Percentiles rank a stretch among this genome's conserved stretches.
phyloP scores from a whole-genome alignment of 495 filamentous ascomycete genomes.

The Amphirosellinia nigrospora region DNA sequence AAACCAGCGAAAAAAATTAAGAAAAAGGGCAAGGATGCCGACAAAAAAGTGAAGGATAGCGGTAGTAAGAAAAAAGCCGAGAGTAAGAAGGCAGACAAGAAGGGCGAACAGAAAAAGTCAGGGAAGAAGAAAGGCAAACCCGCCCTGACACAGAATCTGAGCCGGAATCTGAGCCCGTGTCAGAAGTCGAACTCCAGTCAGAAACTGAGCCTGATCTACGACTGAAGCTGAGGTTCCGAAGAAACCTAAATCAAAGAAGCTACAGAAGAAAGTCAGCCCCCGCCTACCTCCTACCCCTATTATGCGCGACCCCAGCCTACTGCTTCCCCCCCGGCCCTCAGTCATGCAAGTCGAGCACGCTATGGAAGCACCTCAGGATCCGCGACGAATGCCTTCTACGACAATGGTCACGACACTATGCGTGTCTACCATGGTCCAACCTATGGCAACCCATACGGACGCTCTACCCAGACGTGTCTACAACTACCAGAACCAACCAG shows the following conservation, averaged over 20 bases:
- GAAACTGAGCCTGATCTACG: constrained; percentile 24
- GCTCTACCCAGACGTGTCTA: constrained; percentile 34
- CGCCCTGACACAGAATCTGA: too few species aligned
- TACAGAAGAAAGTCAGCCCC: constrained; percentile 19
- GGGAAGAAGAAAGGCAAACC: constrained; percentile 26
- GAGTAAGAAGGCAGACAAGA: constrained; percentile 24
- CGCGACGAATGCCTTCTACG: constrained; percentile 58
- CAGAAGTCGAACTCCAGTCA: constrained; percentile 21
- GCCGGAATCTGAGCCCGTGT: constrained; percentile 21
- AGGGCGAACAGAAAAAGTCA: constrained; percentile 22
- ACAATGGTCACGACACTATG: constrained; percentile 45
- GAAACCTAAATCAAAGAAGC: constrained; percentile 14
- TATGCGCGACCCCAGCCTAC: constrained; percentile 35
- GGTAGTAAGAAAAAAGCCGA: constrained; percentile 21
- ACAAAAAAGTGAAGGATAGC: constrained; percentile 16
- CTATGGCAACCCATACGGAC: constrained; percentile 51
- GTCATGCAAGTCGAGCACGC: constrained; percentile 52
- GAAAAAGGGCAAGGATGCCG: constrained; percentile 17
- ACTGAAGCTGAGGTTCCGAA: constrained; percentile 8
- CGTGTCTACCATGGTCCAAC: constrained; percentile 57
- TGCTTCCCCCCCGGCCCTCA: constrained; percentile 44
- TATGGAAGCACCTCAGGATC: constrained; percentile 48
- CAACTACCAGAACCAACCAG: constrained; percentile 23
- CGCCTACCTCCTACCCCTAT: constrained; percentile 17
- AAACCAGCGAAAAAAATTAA: constrained; percentile 5